Evolutionary conservation across 2,329 filamentous ascomycete genomes (phyloP), one percentile per base, ranked within the genome.

Genomic region (Tympanopsis confertula): DNA sequence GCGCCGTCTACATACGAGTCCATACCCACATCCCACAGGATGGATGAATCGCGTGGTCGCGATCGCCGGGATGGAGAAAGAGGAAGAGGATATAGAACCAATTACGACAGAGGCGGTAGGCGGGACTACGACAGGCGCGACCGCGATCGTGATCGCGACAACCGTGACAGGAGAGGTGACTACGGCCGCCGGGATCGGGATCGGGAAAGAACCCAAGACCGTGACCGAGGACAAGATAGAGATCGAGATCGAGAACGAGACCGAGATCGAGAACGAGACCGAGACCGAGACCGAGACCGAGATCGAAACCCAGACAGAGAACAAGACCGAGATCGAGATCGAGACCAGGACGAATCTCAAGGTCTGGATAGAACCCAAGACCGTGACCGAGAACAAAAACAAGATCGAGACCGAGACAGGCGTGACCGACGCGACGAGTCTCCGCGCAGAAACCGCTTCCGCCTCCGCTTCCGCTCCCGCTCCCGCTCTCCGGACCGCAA

Each of bases 301-400:
- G 58, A 59, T 47, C 50, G 52, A 44, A 56, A 53, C 32, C 44
- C 46, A 18, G 44, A 42, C 42, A 45, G 47, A 39, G 44, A 43
- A 42, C 43, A 42, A 28, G 46, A 47, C 42, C 46, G 41, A 42
- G 47, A 48, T 42, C 20, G 51, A 44, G 53, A 53, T 28, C 38
- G 45, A 5, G 45, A 48, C 18, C 48, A 48, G 22, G 46, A 53
- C 37, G 45, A 44, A 41, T 28, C 58, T 57, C 35, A 50, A 56
- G 29, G 37, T 37, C 41, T 42, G 44, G 18, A 40, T 32, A 43
- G 44, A 51, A 42, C 52, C 48, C 36, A 49, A 44, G 39, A 51
- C 42, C 47, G 62, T 52, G 53, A 66, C 51, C 53, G 50, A 51
- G 37, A 61, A 61, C 42, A 61, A 62, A 38, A 56, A 65, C 37